Evolutionary conservation across 2,329 filamentous ascomycete genomes (phyloP).

Genomic region (Cladophialophora chaetospira): DNA sequence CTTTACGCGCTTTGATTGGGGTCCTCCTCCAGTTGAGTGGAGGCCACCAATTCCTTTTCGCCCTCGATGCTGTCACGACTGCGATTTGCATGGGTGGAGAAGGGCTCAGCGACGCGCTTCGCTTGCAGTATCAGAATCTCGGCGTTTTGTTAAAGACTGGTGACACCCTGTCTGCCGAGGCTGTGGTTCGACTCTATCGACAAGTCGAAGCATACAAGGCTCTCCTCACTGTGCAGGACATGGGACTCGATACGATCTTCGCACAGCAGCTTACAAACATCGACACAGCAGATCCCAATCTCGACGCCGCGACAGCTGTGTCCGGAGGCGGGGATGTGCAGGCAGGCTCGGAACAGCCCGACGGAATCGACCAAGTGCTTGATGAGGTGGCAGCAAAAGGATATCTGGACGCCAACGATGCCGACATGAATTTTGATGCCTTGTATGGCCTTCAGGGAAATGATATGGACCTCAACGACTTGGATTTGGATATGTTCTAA

Average conservation of each 20-base stretch:
- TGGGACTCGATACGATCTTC: conserved; percentile 26
- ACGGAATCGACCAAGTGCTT: conserved; percentile 34
- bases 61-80: conserved; percentile 48
- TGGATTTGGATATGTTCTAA: conserved; percentile 34
- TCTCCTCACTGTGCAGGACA: conserved; percentile 26
- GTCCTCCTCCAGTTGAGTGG: conserved; percentile 47
- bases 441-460: conserved; percentile 24
- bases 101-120: conserved; percentile 46
- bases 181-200: conserved; percentile 48
- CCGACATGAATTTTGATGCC: conserved; percentile 29
- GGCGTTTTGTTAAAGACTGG: conserved; percentile 44
- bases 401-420: conserved; percentile 26
- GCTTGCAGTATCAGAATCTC: conserved; percentile 42
- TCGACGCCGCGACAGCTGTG: conserved; percentile 34
- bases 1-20: conserved; percentile 44
- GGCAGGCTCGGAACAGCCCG: conserved; percentile 17
- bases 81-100: conserved; percentile 46
- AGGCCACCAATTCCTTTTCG: conserved; percentile 43
- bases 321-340: conserved; percentile 19
- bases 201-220: conserved; percentile 46
- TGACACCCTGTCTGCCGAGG: conserved; percentile 48
- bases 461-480: conserved; percentile 32
- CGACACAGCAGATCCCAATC: conserved; percentile 47
- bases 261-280: conserved; percentile 42
- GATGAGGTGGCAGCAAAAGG: conserved; percentile 32